phyloP scores from a whole-genome alignment of 1,284 basidiomycete genomes.

The Phylloporus sp. region DNA sequence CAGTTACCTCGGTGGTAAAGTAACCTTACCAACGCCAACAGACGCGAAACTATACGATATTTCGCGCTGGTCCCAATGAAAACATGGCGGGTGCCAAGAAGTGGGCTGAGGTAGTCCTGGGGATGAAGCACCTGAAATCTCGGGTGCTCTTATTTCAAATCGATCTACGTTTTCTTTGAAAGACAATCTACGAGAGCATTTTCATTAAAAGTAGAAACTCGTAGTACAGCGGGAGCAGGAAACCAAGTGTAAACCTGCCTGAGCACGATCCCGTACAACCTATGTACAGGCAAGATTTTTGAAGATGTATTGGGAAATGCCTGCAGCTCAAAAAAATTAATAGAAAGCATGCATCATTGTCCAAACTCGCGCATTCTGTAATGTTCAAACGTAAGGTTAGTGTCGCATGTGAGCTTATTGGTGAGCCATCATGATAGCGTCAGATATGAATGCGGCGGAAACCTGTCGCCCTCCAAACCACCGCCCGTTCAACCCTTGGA shows the following conservation, averaged over 20 bases:
- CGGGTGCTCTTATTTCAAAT: constrained; percentile 21
- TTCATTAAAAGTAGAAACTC: constrained; percentile 33
- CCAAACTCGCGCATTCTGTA: constrained; percentile 32
- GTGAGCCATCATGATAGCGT: constrained; percentile 92
- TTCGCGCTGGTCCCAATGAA: not conserved
- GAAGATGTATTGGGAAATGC: constrained; percentile 33
- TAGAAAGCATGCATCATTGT: constrained; percentile 22
- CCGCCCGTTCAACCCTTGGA: constrained; percentile 90
- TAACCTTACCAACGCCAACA: constrained; percentile 18
- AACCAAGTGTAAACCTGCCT: constrained; percentile 40
- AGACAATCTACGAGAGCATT: constrained; percentile 37
- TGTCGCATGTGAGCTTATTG: constrained; percentile 47
- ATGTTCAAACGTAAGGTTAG: constrained; percentile 35
- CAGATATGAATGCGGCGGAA: constrained; percentile 85
- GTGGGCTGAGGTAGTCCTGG: constrained; percentile 1
- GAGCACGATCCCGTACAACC: constrained; percentile 34
- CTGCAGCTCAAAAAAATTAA: constrained; percentile 41
- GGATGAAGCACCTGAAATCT: constrained; percentile 9
- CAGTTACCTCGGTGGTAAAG: constrained; percentile 10
- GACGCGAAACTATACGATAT: not conserved
- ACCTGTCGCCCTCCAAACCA: constrained; percentile 95
- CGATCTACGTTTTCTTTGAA: constrained; percentile 23
- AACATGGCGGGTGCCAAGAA: not conserved
- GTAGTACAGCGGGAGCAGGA: constrained; percentile 36
- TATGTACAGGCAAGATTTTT: constrained; percentile 39